These are phyloP conservation scores for Phytophthora syringae DNA, from an alignment of 352 stramenopile species.

Conservation along the genomic window DNA sequence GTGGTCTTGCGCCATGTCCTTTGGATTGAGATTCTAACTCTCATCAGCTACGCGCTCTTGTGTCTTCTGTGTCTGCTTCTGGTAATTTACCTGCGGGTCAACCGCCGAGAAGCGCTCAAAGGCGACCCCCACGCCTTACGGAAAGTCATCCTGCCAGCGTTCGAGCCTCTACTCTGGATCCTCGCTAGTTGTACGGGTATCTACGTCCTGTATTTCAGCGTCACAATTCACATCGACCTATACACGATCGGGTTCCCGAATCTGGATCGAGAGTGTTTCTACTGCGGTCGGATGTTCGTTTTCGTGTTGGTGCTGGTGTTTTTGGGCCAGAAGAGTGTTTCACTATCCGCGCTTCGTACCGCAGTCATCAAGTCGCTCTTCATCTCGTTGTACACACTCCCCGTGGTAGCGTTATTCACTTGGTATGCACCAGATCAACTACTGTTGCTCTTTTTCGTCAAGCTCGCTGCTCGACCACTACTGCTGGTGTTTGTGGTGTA, in stretches of 20 bases:
- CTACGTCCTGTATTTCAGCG: constrained; percentile 39
- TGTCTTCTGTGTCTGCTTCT: constrained; percentile 41
- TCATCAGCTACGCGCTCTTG: constrained; percentile 46
- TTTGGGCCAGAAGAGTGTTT: constrained; percentile 72
- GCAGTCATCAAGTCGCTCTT: constrained; percentile 46
- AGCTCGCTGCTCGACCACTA: constrained; percentile 16
- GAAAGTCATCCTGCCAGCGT: constrained; percentile 64
- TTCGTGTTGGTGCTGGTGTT: constrained; percentile 59
- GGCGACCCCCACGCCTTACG: constrained; percentile 43
- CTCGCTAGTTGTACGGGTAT: constrained; percentile 38
- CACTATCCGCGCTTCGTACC: constrained; percentile 50
- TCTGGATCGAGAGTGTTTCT: constrained; percentile 46
- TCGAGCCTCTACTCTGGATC: constrained; percentile 64
- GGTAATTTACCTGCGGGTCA: constrained; percentile 51
- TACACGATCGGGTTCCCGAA: constrained; percentile 40
- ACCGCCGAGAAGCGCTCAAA: constrained; percentile 47
- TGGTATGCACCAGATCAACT: no score
- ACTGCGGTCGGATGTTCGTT: constrained; percentile 57
- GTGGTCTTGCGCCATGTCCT: constrained; percentile 8
- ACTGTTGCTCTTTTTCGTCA: constrained; percentile 15
- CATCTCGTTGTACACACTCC: constrained; percentile 53
- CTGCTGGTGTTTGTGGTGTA: constrained; percentile 42
- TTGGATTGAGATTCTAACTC: constrained; percentile 32
- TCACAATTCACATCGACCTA: constrained; percentile 36
- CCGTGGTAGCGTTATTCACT: constrained; percentile 37